A percentile compares a stretch with the other conserved stretches of the same genome.
Conservation (phyloP, 2,329 filamentous ascomycete genomes). For the Fusarium heterosporum region DNA sequence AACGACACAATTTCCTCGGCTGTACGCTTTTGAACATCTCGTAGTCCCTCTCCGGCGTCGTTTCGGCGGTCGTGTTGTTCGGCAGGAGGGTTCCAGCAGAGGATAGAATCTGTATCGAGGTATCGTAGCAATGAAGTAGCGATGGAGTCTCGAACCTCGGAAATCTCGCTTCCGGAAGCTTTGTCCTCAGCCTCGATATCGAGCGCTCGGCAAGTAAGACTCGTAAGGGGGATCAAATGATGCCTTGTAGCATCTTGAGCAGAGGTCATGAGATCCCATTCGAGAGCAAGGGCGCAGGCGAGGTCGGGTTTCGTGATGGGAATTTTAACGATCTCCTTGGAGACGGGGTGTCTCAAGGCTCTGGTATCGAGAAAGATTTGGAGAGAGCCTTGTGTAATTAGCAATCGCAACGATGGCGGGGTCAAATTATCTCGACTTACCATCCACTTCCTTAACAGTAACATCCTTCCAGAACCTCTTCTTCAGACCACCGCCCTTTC, state of each 20-base stretch:
- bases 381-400: slow-evolving; percentile 55
- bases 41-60: slow-evolving; percentile 68
- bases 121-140: slow-evolving; percentile 81
- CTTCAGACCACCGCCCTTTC: slow-evolving; percentile 61
- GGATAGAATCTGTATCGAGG: slow-evolving; percentile 88
- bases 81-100: slow-evolving; percentile 82
- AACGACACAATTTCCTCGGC: slow-evolving; percentile 78
- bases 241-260: slow-evolving; percentile 86
- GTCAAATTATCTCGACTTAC: slow-evolving; percentile 55
- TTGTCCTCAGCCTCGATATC: slow-evolving; percentile 80
- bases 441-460: slow-evolving; percentile 72
- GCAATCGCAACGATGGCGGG: neutral
- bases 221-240: slow-evolving; percentile 91
- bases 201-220: slow-evolving; percentile 82
- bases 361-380: slow-evolving; percentile 81
- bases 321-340: slow-evolving; percentile 77
- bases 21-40: slow-evolving; percentile 76
- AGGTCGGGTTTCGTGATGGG: slow-evolving; percentile 83
- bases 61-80: slow-evolving; percentile 61
- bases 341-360: slow-evolving; percentile 80
- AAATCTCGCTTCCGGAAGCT: slow-evolving; percentile 46
- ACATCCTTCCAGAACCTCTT: slow-evolving; percentile 94
- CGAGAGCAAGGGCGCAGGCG: slow-evolving; percentile 85
- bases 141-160: slow-evolving; percentile 72
- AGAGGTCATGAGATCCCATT: slow-evolving; percentile 90